A percentile compares a stretch with the other conserved stretches of the same genome.
Evolutionary conservation across 73 alveolate genomes (phyloP).

Genomic region (Blepharisma stoltei): DNA sequence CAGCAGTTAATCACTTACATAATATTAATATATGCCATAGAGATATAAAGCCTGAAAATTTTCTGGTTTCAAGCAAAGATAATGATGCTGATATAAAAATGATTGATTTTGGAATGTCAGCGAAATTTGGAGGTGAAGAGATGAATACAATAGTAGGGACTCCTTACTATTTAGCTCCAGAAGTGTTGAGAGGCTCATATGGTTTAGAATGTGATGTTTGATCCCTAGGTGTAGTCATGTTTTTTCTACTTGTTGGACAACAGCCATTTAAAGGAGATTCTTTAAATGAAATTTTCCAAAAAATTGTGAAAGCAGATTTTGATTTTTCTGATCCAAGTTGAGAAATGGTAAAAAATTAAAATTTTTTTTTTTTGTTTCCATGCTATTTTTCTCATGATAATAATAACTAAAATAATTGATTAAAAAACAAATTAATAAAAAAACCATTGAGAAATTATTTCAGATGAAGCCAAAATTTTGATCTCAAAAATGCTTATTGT

Average conservation of each 20-base stretch:
- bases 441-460: slow-evolving; percentile 57
- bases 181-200: slow-evolving; percentile 37
- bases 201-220: slow-evolving; percentile 36
- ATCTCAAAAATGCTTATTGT: slow-evolving; percentile 45
- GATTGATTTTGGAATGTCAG: slow-evolving; percentile 24
- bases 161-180: slow-evolving; percentile 32
- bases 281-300: slow-evolving; percentile 6
- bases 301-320: slow-evolving; percentile 4
- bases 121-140: slow-evolving; percentile 22
- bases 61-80: slow-evolving; percentile 39
- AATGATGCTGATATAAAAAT: slow-evolving; percentile 25
- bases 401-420: too few relatives aligned
- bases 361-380: too few relatives aligned
- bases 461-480: slow-evolving; percentile 58
- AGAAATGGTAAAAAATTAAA: too few relatives aligned
- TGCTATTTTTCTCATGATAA: too few relatives aligned
- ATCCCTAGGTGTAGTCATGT: slow-evolving; percentile 48
- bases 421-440: too few relatives aligned
- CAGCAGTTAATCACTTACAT: slow-evolving; percentile 63
- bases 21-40: slow-evolving; percentile 57
- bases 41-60: slow-evolving; percentile 68
- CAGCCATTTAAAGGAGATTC: slow-evolving; percentile 44
- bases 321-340: background rate
- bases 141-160: slow-evolving; percentile 33
- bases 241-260: slow-evolving; percentile 39